These are phyloP conservation scores for Malus hybrid DNA, from an alignment of 331 rosid species.

Conservation along the genomic window DNA sequence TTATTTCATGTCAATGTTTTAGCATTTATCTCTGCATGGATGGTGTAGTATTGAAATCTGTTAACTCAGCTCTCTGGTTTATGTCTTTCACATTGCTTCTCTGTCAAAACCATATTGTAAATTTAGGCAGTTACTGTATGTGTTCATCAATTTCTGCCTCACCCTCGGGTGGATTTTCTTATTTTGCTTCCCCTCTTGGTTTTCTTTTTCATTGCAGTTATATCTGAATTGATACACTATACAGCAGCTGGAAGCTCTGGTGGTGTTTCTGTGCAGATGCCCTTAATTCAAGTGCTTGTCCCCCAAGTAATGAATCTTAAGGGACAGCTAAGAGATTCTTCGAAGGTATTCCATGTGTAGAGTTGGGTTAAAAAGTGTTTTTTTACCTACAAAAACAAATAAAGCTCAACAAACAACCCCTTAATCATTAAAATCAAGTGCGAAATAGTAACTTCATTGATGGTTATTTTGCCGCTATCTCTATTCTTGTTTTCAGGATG, in stretches of 20 bases:
- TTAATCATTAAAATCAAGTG: not conserved
- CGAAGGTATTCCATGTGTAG: conserved; percentile 54
- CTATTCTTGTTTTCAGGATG: conserved; percentile 56
- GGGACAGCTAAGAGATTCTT: conserved; percentile 84
- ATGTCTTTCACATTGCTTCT: not conserved
- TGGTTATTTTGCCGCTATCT: not conserved
- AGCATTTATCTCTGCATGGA: not conserved
- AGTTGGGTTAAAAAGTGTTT: not conserved
- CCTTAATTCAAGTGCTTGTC: conserved; percentile 89
- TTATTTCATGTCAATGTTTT: not conserved
- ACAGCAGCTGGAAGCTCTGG: conserved; percentile 60
- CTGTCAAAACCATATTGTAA: not conserved
- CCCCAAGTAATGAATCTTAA: conserved; percentile 91
- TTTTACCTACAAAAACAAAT: not conserved
- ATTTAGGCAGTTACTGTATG: not conserved
- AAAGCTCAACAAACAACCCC: not conserved
- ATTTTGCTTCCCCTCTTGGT: not conserved
- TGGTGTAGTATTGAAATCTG: not conserved
- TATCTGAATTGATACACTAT: conserved; percentile 94
- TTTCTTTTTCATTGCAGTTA: conserved; percentile 51
- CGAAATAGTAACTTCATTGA: not conserved
- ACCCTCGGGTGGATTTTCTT: not conserved
- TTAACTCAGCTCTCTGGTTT: not conserved
- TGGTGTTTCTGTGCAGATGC: conserved; percentile 70
- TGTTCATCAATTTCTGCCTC: not conserved